These are phyloP conservation scores for Cucurbita ficifolia DNA, from an alignment of 306 rosid species.

Conservation along the genomic window DNA sequence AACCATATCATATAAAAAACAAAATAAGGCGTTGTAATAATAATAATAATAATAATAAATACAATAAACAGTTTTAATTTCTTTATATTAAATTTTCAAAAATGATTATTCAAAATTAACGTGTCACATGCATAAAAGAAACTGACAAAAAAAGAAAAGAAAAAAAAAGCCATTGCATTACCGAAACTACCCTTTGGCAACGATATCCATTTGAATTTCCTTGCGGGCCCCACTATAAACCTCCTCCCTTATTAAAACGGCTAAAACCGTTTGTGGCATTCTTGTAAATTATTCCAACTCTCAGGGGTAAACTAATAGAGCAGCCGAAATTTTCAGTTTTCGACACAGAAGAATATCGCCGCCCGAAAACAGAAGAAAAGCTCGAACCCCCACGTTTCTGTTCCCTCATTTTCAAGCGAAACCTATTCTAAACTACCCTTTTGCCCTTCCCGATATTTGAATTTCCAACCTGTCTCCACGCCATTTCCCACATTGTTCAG, in stretches of 20 bases:
- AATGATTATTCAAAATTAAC: not conserved
- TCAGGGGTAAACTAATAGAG: not conserved
- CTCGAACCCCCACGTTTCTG: conserved; percentile 20
- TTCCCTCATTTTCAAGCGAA: conserved; percentile 5
- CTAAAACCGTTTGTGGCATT: conserved; percentile 27
- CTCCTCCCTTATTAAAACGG: not conserved
- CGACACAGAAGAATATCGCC: conserved; percentile 13
- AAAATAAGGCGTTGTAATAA: too few species aligned
- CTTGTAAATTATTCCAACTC: conserved; percentile 2
- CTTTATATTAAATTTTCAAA: not conserved
- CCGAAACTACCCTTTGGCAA: not conserved
- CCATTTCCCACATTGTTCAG: not conserved
- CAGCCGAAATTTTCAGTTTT: conserved; percentile 33
- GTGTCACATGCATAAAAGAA: not conserved
- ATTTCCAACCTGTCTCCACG: not conserved
- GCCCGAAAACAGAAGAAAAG: conserved; percentile 16
- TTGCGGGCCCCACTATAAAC: conserved; percentile 4
- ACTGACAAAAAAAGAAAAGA: not conserved
- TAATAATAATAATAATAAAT: too few species aligned
- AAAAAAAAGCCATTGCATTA: not conserved
- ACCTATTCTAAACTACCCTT: conserved; percentile 1
- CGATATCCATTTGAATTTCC: conserved; percentile 2
- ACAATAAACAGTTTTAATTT: not conserved
- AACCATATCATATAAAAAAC: too few species aligned
- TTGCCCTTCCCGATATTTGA: conserved; percentile 2